A percentile compares a stretch with the other conserved stretches of the same genome.
phyloP scores from a whole-genome alignment of 2,329 filamentous ascomycete species.

The Ophiocordyceps australis region DNA sequence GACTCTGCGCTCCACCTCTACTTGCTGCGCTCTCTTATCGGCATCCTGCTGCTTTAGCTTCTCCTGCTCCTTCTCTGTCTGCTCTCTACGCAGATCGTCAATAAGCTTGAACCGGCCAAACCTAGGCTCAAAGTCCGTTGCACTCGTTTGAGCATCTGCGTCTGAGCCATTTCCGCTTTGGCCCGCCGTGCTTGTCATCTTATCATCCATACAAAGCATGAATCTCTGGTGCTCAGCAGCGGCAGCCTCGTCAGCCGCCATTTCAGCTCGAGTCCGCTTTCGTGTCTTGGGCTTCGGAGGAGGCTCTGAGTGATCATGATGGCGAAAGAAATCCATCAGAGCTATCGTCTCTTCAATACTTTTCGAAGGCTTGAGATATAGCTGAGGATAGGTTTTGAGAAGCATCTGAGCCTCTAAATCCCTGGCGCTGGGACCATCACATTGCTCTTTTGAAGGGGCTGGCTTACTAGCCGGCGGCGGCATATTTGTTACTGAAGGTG shows the following conservation, averaged over 20 bases:
- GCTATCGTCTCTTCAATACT: conserved; percentile 50
- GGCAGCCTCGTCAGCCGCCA: conserved; percentile 85
- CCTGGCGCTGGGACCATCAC: conserved; percentile 57
- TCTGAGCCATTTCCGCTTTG: conserved; percentile 42
- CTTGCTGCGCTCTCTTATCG: conserved; percentile 32
- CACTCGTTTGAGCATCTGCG: conserved; percentile 53
- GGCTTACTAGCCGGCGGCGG: conserved; percentile 43
- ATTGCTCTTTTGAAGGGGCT: conserved; percentile 52
- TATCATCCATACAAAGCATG: conserved; percentile 84
- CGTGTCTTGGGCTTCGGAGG: conserved; percentile 74
- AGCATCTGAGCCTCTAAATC: conserved; percentile 63
- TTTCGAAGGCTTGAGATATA: conserved; percentile 62
- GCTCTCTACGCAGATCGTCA: conserved; percentile 63
- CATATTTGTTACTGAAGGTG: conserved; percentile 41
- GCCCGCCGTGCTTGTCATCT: conserved; percentile 43
- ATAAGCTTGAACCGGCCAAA: conserved; percentile 90
- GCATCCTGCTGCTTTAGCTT: conserved; percentile 48
- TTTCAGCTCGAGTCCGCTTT: conserved; percentile 85
- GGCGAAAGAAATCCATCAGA: conserved; percentile 52
- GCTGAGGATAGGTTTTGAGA: conserved; percentile 51
- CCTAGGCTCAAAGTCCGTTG: conserved; percentile 60
- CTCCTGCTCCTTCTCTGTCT: conserved; percentile 61
- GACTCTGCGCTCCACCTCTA: conserved; percentile 49
- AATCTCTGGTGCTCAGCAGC: conserved; percentile 80
- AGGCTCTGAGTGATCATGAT: conserved; percentile 59